Percentiles rank a stretch among this genome's conserved stretches.
phyloP scores from a whole-genome alignment of 441 rosid species.

The Melastoma candidum region DNA sequence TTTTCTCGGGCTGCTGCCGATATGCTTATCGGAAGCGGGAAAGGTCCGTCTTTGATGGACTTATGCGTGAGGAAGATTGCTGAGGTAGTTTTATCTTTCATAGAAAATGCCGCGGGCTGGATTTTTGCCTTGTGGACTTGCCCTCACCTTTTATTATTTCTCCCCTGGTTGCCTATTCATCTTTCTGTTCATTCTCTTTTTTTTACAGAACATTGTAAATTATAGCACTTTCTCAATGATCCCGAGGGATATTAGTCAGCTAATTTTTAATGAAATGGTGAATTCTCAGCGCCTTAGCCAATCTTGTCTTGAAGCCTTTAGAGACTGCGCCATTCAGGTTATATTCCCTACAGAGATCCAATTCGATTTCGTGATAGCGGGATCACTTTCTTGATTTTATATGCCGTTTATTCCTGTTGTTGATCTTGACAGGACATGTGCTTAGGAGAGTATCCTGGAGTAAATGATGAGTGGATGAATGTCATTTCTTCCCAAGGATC shows the following conservation, averaged over 20 bases:
- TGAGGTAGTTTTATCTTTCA: conserved; percentile 28
- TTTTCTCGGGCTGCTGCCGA: conserved; percentile 43
- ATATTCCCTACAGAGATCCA: neutral
- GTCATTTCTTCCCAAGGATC: conserved; percentile 77
- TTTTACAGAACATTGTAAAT: conserved; percentile 46
- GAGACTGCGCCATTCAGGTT: conserved; percentile 91
- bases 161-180: conserved; percentile 3
- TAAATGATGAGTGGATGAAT: conserved; percentile 77
- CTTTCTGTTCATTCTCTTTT: neutral
- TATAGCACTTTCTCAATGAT: conserved; percentile 48
- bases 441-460: conserved; percentile 70
- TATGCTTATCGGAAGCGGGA: conserved; percentile 29
- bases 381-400: too few species aligned
- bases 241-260: neutral
- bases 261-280: conserved; percentile 47
- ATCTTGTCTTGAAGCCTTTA: conserved; percentile 56
- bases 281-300: conserved; percentile 33
- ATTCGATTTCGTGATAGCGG: conserved; percentile 1
- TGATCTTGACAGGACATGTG: conserved; percentile 45
- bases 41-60: conserved; percentile 67
- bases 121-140: neutral
- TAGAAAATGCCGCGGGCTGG: neutral
- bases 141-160: conserved; percentile 1
- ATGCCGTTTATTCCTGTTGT: conserved; percentile 2
- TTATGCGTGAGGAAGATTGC: conserved; percentile 46